Base-by-base conservation (phyloP, 352 stramenopile genomes). In the Pythium monospermum region DNA sequence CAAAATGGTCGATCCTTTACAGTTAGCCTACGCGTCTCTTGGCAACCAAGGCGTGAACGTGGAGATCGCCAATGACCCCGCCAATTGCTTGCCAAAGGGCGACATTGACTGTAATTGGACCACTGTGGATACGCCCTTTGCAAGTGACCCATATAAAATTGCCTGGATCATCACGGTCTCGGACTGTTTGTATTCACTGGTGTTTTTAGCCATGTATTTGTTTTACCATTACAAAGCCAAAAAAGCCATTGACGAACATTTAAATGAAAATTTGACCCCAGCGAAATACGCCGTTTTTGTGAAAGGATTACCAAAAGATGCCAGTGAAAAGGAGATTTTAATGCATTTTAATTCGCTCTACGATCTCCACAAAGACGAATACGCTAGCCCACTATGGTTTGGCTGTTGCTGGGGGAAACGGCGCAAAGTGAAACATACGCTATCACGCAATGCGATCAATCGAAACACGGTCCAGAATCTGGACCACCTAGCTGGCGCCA, bases 241-340 rank as follows among this genome's bases (percentile, higher is more conserved):
- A 19, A 59, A 63, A 2, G 78, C 73, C 0, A 87, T 92, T 39
- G 75, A 86, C 7, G 50, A 60, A 2, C 76, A 91, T 36, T 60
- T 81, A 57, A 79, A 78, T 15, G 79, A 93, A 57, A 85, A 93
- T 43, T 52, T 89, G 1, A 93, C 82, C 12, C 82, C 82, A 0
- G 76, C 72, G 23, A 92, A 94, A 46, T 95, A 90, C 51, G 66
- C 85, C 0, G 64, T 95, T 18, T 91, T 71, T 33, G 82, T 94
- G 4, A 63, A 71, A 27, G 83, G 82, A 2, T 52, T 96, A 1
- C 85, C 85, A 1, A 28, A 57, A 0, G 73, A 94, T 43, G 73
- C 84, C 2, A 91, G 69, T 0, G 58, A 81, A 12, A 44, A 49
- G 0, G 83, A 94, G 48, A 73, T 94, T 19, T 45, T 87, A 3